Conservation (phyloP, 176 grass and related monocot genomes). For the Rhipidocladum racemiflorum region DNA sequence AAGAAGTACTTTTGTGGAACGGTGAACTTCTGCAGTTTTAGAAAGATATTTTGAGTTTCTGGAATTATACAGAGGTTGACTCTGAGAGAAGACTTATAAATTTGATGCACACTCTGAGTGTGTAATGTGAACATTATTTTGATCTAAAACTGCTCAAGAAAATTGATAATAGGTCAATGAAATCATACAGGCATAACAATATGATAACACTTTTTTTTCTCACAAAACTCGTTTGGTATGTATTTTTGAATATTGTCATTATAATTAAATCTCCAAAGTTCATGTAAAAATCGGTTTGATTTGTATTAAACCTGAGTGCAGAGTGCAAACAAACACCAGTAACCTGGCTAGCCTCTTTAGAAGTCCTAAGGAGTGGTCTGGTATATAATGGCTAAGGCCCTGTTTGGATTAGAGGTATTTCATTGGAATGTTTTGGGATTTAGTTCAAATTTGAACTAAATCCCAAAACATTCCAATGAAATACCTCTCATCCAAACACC, state of each 20-base stretch:
- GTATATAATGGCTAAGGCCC: background rate
- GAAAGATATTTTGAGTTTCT: conserved; percentile 10
- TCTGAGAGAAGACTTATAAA: background rate
- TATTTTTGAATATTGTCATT: background rate
- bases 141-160: background rate
- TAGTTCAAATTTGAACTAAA: too few relatives aligned
- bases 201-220: background rate
- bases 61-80: background rate
- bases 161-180: background rate
- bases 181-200: background rate
- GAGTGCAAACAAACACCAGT: background rate
- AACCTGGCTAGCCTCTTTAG: background rate
- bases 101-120: background rate
- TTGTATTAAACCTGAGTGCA: background rate
- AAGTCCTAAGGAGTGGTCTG: background rate
- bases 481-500: too few relatives aligned
- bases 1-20: conserved; percentile 93
- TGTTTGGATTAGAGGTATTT: too few relatives aligned
- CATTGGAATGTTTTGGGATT: too few relatives aligned
- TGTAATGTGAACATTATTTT: background rate
- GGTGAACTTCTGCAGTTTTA: conserved; percentile 68
- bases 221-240: background rate
- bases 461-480: too few relatives aligned
- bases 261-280: background rate
- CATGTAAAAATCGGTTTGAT: background rate